Base-by-base conservation (phyloP, 176 grass and related monocot species). In the Bromus sterilis region DNA sequence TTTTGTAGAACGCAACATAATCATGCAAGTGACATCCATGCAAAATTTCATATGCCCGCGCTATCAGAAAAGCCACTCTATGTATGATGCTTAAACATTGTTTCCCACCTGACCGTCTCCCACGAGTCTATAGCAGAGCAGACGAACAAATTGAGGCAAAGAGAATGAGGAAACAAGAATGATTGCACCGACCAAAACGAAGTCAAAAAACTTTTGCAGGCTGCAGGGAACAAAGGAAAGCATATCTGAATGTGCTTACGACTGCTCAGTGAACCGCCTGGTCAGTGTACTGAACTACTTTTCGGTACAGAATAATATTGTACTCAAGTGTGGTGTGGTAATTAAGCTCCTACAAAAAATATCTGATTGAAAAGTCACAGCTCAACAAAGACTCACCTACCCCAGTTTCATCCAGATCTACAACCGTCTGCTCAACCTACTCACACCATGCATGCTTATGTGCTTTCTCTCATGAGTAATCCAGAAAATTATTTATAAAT, bases 301-400 rank as follows among this genome's bases (percentile, higher is more conserved):
- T 39, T 59, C 51, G 37, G 74, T 29, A 59, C 34, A 26, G 53
- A 46, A 78, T 62, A 46, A 78, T 62, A 44, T 31, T 79, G 49
- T 53, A 53, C 49, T 53, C 0, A 7, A 21, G 18, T 53, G 9
- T 53, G 49, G 49, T 53, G 18, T 53, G 20, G 49, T 44, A 25
- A 36, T 68, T 35, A 35, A 30, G 46, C 41, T 67, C 24, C 14
- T 8, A 74, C 33, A 42, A n/a, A 79, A 64, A 66, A 53, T 42
- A 44, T 78, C 32, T 15, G 15, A 65, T 34, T 7, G 41, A 55
- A 6, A 87, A 16, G 34, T 78, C 23, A 51, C 41, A 89, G 62
- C 77, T 61, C 12, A 89, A 80, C 77, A 60, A 55, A 69, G 39
- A 68, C 65, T 71, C 71, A 81, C 57, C 87, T 85, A 89, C 37